These are phyloP conservation scores for Fusarium lateritium DNA, from an alignment of 2,329 filamentous ascomycete genomes.

Conservation along the genomic window DNA sequence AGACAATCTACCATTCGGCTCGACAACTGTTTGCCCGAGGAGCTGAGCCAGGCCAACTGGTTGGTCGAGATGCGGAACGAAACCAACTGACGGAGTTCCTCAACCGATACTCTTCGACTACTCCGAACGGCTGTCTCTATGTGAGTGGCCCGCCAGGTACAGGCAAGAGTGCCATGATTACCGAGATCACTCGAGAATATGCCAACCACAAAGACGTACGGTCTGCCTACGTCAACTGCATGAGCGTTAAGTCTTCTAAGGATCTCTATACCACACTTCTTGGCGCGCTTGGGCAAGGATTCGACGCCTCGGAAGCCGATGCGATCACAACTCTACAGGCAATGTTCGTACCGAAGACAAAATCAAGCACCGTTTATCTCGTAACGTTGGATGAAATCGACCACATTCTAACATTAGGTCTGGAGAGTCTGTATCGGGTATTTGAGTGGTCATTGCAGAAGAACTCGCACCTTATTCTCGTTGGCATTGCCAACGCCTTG, in stretches of 20 bases:
- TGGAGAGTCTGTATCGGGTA: slow-evolving; percentile 91
- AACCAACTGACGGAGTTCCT: slow-evolving; percentile 80
- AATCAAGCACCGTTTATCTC: slow-evolving; percentile 74
- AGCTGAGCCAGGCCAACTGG: slow-evolving; percentile 79
- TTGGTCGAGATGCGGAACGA: slow-evolving; percentile 81
- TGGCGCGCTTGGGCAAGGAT: slow-evolving; percentile 74
- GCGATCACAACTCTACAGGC: slow-evolving; percentile 77
- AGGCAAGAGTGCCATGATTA: slow-evolving; percentile 95
- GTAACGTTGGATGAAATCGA: slow-evolving; percentile 96
- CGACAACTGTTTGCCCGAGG: slow-evolving; percentile 89
- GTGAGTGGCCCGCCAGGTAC: slow-evolving; percentile 96
- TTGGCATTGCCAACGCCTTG: slow-evolving; percentile 96
- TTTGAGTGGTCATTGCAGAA: slow-evolving; percentile 95
- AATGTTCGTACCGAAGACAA: slow-evolving; percentile 77
- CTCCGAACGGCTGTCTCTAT: slow-evolving; percentile 86
- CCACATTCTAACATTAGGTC: slow-evolving; percentile 88
- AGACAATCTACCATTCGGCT: slow-evolving; percentile 88
- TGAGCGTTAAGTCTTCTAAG: slow-evolving; percentile 91
- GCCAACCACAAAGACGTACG: slow-evolving; percentile 68
- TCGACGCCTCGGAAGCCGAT: slow-evolving; percentile 74
- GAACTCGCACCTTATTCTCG: slow-evolving; percentile 82
- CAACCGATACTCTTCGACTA: slow-evolving; percentile 70
- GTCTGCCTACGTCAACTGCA: slow-evolving; percentile 92
- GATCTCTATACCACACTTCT: slow-evolving; percentile 88
- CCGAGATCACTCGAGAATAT: slow-evolving; percentile 78